These are phyloP conservation scores for Phytophthora pluvialis DNA, from an alignment of 352 stramenopile species.

Conservation along the genomic window DNA sequence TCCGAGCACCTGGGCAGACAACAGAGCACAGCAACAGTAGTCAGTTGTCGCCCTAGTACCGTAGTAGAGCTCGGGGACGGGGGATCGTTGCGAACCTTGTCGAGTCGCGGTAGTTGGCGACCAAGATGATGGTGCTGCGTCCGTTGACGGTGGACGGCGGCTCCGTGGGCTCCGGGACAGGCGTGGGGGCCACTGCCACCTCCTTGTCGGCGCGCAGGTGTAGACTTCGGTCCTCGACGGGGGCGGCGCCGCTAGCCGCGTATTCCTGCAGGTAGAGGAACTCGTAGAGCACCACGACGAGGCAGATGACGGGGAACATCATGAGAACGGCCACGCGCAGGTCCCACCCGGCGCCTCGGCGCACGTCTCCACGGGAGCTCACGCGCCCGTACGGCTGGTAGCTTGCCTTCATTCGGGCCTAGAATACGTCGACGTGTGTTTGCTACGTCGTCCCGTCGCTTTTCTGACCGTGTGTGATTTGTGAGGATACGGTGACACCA, in stretches of 20 bases:
- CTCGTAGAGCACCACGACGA: conserved; percentile 82
- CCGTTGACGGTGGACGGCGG: conserved; percentile 56
- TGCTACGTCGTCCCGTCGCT: conserved; percentile 16
- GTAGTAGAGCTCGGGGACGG: background rate
- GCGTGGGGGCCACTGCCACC: conserved; percentile 3
- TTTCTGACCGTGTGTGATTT: no score
- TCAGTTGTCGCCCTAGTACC: background rate
- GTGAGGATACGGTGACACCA: no score
- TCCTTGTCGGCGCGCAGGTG: conserved; percentile 40
- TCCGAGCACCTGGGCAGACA: conserved; percentile 55
- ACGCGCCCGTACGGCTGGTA: conserved; percentile 69
- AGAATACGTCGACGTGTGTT: background rate
- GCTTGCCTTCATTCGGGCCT: conserved; percentile 26
- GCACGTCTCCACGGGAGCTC: conserved; percentile 51
- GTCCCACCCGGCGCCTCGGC: conserved; percentile 50
- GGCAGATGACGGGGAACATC: conserved; percentile 69
- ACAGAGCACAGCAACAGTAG: conserved; percentile 8
- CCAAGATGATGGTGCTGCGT: conserved; percentile 77
- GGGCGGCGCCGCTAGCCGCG: conserved; percentile 41
- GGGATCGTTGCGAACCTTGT: conserved; percentile 39
- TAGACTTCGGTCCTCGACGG: conserved; percentile 36
- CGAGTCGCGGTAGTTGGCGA: conserved; percentile 87
- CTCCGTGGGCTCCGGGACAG: conserved; percentile 18
- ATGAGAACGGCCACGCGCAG: conserved; percentile 68
- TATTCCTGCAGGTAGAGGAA: conserved; percentile 83